Evolutionary conservation across 148 eudicot genomes (phyloP), one percentile per base, ranked within the genome.

Genomic region (Rhododendron griersonianum): DNA sequence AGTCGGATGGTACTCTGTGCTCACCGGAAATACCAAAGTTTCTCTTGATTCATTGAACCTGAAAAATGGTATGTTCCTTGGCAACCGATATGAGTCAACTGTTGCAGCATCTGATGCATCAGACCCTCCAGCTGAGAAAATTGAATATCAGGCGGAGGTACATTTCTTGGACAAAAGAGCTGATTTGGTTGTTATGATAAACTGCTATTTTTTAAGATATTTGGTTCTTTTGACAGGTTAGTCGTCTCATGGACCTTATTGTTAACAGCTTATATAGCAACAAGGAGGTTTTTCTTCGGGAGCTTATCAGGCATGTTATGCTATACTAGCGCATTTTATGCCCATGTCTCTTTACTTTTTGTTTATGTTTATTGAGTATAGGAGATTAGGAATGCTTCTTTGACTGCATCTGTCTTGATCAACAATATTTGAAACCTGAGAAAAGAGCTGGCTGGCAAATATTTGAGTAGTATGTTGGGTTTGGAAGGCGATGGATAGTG

Each of bases 141-240:
- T 87, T 77, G 99, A 97, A 91, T 97, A 97, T 88, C 99, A 97
- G 88, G 99, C 99, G 0, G 99, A 97, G 98, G 99, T 96, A 21
- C 57, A 81, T 75, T 71, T 33, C 44, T 85, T 59, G 74, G 55
- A 48, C 61, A 16, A 30, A 55, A 59, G 41, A 67, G 44, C 18
- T 77, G 74, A 37, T 80, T 80, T 44, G 8, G 80, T 69, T 84
- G 13, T 65, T 79, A 25, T 78, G 23, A 7, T 57, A 48, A 19
- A 47, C 19, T 78, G 45, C 65, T 28, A 53, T 44, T 48, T 65
- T 25, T 1, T 7, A 21, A 82, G 45, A 2, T 61, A 33, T 35
- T 45, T 44, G 11, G 57, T 76, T 21, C 80, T 16, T 71, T 39
- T 57, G 83, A 65, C 92, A 96, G 98, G 98, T 97, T 84, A 97